These are phyloP conservation scores for Sanguinoderma infundibulare DNA, from an alignment of 1,284 basidiomycete species.

Conservation along the genomic window DNA sequence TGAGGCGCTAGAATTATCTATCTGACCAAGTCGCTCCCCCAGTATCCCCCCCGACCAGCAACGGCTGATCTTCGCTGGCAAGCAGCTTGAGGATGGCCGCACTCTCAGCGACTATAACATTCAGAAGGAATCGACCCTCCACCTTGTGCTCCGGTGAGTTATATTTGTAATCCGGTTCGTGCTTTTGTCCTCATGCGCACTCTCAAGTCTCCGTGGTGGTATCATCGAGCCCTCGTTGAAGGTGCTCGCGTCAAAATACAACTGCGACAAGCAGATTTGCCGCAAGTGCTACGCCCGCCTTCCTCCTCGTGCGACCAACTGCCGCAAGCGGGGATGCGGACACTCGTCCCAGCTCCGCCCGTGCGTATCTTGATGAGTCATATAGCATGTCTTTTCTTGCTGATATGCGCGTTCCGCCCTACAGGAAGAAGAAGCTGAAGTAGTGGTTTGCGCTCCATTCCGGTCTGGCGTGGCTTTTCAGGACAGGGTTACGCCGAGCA, in stretches of 20 bases:
- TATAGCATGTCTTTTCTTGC: neutral
- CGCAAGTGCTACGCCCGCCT: slow-evolving; percentile 99
- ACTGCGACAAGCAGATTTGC: slow-evolving; percentile 98
- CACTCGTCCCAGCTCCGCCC: slow-evolving; percentile 96
- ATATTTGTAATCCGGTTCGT: neutral
- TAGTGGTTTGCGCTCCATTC: slow-evolving; percentile 53
- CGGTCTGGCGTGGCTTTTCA: slow-evolving; percentile 12
- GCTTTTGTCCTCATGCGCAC: neutral
- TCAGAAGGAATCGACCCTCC: slow-evolving; percentile 99
- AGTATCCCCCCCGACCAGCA: slow-evolving; percentile 94
- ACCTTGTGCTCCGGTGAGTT: slow-evolving; percentile 90
- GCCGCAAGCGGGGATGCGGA: slow-evolving; percentile 91
- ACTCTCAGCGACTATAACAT: slow-evolving; percentile 97
- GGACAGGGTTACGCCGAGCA: slow-evolving; percentile 23
- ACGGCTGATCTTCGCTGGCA: slow-evolving; percentile 93
- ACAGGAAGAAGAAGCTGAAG: slow-evolving; percentile 95
- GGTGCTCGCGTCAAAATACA: slow-evolving; percentile 95
- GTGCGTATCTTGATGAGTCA: slow-evolving; percentile 40
- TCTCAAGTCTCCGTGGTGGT: slow-evolving; percentile 91
- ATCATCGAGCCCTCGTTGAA: slow-evolving; percentile 99
- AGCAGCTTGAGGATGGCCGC: slow-evolving; percentile 96
- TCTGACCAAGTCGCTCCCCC: slow-evolving; percentile 14
- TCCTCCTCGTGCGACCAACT: slow-evolving; percentile 98
- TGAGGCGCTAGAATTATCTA: neutral
- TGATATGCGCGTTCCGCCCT: neutral